Conservation (phyloP, 371 early-diverging fungal genomes). For the Umbelopsis sp. region DNA sequence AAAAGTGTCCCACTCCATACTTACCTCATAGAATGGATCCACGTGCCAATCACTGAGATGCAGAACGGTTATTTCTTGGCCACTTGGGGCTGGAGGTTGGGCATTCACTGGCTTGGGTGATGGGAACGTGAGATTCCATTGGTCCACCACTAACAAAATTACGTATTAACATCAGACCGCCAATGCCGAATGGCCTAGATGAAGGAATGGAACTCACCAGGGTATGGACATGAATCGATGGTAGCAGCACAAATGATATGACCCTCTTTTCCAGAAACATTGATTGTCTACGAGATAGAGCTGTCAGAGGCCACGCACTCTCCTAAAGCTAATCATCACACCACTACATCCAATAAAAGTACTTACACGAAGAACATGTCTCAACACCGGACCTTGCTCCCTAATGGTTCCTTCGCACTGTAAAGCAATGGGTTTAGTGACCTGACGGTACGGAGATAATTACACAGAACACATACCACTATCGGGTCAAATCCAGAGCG, state of each 20-base stretch:
- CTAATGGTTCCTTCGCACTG: constrained; percentile 53
- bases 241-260: constrained; percentile 49
- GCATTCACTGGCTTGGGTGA: constrained; percentile 46
- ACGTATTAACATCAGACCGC: not conserved
- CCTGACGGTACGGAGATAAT: no score
- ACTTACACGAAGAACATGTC: constrained; percentile 44
- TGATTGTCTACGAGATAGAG: constrained; percentile 41
- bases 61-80: constrained; percentile 48
- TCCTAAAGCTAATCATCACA: not conserved
- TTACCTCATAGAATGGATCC: constrained; percentile 53
- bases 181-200: not conserved
- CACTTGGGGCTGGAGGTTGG: constrained; percentile 30
- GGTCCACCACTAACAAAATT: constrained; percentile 30
- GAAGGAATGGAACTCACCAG: constrained; percentile 25
- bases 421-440: not conserved
- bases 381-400: constrained; percentile 51
- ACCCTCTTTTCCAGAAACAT: constrained; percentile 50
- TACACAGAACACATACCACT: constrained; percentile 35
- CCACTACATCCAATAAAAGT: not conserved
- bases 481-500: constrained; percentile 36
- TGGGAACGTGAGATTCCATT: constrained; percentile 52
- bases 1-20: not conserved
- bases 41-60: constrained; percentile 71
- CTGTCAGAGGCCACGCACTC: not conserved
- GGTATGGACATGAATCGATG: constrained; percentile 50